Evolutionary conservation across 1,284 basidiomycete species (phyloP), one percentile per base, ranked within the genome.

Genomic region (Trichosporon faecale): DNA sequence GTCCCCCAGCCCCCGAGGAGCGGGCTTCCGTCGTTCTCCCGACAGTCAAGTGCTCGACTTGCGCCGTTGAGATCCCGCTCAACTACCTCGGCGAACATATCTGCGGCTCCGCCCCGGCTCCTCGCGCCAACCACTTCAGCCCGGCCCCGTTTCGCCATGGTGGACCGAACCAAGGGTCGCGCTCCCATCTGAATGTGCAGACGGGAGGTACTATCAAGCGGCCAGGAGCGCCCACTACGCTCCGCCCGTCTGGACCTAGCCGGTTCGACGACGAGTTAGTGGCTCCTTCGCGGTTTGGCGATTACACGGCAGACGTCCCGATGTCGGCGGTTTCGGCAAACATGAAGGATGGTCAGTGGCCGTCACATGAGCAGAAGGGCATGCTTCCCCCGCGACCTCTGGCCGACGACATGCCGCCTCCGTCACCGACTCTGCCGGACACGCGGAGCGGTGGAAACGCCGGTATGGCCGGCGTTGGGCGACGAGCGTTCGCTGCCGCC

Each of bases 391-490:
- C 57, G 7, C 57, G 57, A 21, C 27, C 57, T 9, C 27, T 61
- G 18, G 57, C 29, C 16, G 18, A 31, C 29, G 57, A 61, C 57
- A 61, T 66, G 66, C 35, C 68, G 40, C 55, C 66, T 29, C 61
- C 64, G 16, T 71, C 70, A 35, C 72, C 74, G 14, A 72, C 70
- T 2, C 68, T 77, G 52, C 86, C 88, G 5, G 88, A 93, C 77
- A 93, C 91, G 16, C 89, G 89, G 76, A 87, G 79, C 9, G 92
- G 92, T 3, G 92, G 92, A 1, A 89, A 87, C 72, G 92, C 92
- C 6, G 93, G 93, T 0, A 94, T 94, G 92, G 93, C 93, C 0
- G 93, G 93, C 18, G 92, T 95, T 2, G 93, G 93, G 4, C 85
- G 93, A 71, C 85, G 93, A 72, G 93, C 91, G 0, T 94, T 95